These are phyloP conservation scores for Solanum hybrid DNA, from an alignment of 305 asterid genomes.

Conservation along the genomic window DNA sequence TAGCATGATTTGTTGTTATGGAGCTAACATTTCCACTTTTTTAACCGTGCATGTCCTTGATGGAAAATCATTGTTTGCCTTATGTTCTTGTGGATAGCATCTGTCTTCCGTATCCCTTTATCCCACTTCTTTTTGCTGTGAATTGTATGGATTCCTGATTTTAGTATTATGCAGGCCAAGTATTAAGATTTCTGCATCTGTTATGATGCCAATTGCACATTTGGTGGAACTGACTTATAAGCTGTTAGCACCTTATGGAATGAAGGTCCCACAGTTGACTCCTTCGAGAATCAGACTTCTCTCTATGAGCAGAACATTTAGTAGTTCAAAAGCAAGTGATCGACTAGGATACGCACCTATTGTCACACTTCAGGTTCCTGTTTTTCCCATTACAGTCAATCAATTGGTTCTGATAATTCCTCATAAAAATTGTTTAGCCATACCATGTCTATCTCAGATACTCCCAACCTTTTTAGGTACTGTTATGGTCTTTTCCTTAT, in stretches of 20 bases:
- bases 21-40: background rate
- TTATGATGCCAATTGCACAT: conserved; percentile 83
- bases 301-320: conserved; percentile 71
- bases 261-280: conserved; percentile 94
- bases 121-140: background rate
- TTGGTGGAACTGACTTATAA: conserved; percentile 72
- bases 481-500: background rate
- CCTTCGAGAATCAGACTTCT: conserved; percentile 93
- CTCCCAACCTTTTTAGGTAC: background rate
- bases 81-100: background rate
- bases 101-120: background rate
- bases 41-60: background rate
- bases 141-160: conserved; percentile 42
- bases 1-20: background rate
- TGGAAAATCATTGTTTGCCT: background rate
- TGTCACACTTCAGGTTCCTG: conserved; percentile 71
- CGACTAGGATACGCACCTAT: conserved; percentile 78
- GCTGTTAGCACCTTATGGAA: conserved; percentile 73
- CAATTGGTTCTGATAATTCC: conserved; percentile 8
- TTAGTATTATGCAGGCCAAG: conserved; percentile 73
- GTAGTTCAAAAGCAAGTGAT: conserved; percentile 77
- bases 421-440: background rate
- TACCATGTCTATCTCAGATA: background rate
- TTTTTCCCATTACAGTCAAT: conserved; percentile 2
- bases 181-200: conserved; percentile 63